Conservation (phyloP, 2,329 filamentous ascomycete species). For the Dryadomyces quercus-mongolicae region DNA sequence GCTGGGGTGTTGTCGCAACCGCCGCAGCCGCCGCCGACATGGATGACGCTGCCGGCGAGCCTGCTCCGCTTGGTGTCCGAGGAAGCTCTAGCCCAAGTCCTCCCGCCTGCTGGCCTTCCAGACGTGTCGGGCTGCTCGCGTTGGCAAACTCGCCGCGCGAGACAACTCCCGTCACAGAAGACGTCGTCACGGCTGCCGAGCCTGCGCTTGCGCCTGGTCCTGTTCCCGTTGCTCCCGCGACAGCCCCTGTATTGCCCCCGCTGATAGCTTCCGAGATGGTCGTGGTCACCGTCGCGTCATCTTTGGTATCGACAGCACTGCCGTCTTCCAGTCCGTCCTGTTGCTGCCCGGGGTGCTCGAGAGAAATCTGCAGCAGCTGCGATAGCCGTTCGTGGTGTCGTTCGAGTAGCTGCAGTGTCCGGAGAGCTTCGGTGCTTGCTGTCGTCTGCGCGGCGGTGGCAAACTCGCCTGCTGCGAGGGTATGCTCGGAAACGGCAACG, state of each 20-base stretch:
- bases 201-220: neutral
- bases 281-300: neutral
- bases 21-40: constrained; percentile 17
- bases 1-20: constrained; percentile 8
- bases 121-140: neutral
- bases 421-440: constrained; percentile 57
- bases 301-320: constrained; percentile 2
- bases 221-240: constrained; percentile 10
- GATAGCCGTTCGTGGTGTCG: constrained; percentile 78
- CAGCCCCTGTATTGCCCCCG: constrained; percentile 14
- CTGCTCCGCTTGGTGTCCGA: neutral
- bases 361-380: constrained; percentile 62
- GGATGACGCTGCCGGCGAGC: neutral
- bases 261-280: constrained; percentile 7
- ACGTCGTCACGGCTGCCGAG: constrained; percentile 4
- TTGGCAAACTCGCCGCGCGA: constrained; percentile 11
- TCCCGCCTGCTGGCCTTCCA: neutral
- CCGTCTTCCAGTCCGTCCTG: neutral
- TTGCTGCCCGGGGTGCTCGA: constrained; percentile 31
- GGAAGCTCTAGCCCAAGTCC: too few species aligned
- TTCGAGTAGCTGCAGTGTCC: constrained; percentile 76
- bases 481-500: constrained; percentile 77
- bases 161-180: constrained; percentile 9
- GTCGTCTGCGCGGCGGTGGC: constrained; percentile 68
- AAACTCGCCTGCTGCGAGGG: constrained; percentile 79